These are phyloP conservation scores for Ceriops decandra DNA, from an alignment of 345 rosid species.

Conservation along the genomic window DNA sequence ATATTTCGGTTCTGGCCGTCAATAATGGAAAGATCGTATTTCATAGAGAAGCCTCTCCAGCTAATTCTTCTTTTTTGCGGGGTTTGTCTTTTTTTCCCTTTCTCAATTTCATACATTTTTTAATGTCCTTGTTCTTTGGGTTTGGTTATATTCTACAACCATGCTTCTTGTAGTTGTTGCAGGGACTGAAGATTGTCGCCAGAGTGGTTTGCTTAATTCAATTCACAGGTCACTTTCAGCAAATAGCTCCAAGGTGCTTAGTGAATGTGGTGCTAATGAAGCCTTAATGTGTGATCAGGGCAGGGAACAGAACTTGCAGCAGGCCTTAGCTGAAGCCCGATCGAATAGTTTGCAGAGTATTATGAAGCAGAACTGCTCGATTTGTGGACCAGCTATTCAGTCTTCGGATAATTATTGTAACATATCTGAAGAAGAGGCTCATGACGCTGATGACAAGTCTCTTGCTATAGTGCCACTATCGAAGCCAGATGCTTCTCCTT, in stretches of 20 bases:
- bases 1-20: conserved; percentile 24
- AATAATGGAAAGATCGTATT: conserved; percentile 30
- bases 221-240: conserved; percentile 52
- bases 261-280: conserved; percentile 29
- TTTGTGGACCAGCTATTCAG: conserved; percentile 46
- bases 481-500: conserved; percentile 30
- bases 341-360: conserved; percentile 27
- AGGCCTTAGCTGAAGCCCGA: conserved; percentile 44
- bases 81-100: background rate
- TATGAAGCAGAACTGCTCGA: conserved; percentile 42
- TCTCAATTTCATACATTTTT: background rate
- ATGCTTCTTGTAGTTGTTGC: conserved; percentile 12
- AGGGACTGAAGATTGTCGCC: conserved; percentile 49
- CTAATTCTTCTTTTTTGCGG: conserved; percentile 1
- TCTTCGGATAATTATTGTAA: conserved; percentile 20
- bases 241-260: conserved; percentile 44
- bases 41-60: conserved; percentile 10
- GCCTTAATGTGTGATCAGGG: conserved; percentile 21
- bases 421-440: conserved; percentile 25
- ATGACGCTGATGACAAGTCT: conserved; percentile 32
- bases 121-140: background rate
- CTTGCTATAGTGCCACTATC: conserved; percentile 60
- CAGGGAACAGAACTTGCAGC: conserved; percentile 35
- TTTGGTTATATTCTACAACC: background rate
- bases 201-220: conserved; percentile 48